Evolutionary conservation across 108 stramenopile species (phyloP).

Genomic region (Skeletonema menzelii): DNA sequence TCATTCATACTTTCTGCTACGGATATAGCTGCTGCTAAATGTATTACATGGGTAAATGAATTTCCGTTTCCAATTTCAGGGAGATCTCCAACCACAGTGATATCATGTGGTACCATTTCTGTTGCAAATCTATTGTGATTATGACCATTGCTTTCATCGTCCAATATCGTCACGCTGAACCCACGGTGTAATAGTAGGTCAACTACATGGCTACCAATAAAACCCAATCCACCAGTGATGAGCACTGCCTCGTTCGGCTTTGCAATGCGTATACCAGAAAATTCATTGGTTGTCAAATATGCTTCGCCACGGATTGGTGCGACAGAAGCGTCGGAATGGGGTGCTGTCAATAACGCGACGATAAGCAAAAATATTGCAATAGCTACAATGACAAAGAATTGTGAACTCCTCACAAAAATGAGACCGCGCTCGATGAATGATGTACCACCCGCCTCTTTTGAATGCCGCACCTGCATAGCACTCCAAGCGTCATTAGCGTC

Average conservation of each 20-base stretch:
- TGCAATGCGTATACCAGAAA: constrained; percentile 25
- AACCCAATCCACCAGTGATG: constrained; percentile 85
- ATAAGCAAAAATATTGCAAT: neutral
- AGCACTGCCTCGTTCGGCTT: constrained; percentile 51
- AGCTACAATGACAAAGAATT: neutral
- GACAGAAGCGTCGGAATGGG: neutral
- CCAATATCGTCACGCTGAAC: constrained; percentile 76
- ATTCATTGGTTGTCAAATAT: constrained; percentile 31
- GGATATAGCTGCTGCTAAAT: constrained; percentile 61
- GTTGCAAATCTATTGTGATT: constrained; percentile 34
- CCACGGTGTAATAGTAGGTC: constrained; percentile 69
- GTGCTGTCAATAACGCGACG: neutral
- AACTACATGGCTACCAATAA: constrained; percentile 78
- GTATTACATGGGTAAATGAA: constrained; percentile 66
- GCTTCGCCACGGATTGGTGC: constrained; percentile 31
- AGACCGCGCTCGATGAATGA: neutral
- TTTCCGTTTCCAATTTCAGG: constrained; percentile 49
- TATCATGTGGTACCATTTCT: constrained; percentile 45
- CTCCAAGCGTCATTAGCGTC: neutral
- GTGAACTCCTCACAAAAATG: neutral
- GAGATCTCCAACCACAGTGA: constrained; percentile 42
- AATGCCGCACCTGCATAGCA: neutral
- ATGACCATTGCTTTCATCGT: constrained; percentile 65
- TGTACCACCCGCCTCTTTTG: neutral
- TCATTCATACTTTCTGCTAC: constrained; percentile 57